Evolutionary conservation across 768 basidiomycete species (phyloP), one percentile per base, ranked within the genome.

Genomic region (Cystobasidium onofrii): DNA sequence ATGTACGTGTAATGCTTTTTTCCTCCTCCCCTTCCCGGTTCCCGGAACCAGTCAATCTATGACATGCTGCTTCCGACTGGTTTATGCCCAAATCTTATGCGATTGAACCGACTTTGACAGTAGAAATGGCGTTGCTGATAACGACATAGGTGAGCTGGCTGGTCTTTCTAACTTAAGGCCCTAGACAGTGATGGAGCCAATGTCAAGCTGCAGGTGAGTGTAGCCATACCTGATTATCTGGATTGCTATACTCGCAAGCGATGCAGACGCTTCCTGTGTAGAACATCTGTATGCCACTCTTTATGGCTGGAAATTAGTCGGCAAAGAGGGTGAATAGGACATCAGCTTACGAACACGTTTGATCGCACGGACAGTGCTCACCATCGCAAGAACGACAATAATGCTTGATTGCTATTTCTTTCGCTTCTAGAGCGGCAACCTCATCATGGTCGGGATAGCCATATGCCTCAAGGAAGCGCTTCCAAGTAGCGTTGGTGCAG

Each of bases 221-320:
- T 54, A 41, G 44, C 69, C 33, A 46, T 71, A 71, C 69, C 69
- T 71, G 69, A 39, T 71, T 60, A 15, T 71, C 55, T 39, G 69
- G 65, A 20, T 41, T 41, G 29, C 23, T 60, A 36, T 71, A 71
- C 34, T 57, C 55, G 69, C 69, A 71, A 55, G 54, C 55, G 18
- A 71, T 71, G 55, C 69, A 71, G 29, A 46, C 33, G 25, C 31
- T 71, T 3, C 69, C 69, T 9, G 69, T 71, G 36, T 46, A 41
- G 66, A 46, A 54, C 44, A 69, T 69, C 66, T 52, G 41, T 15
- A 64, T 36, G 27, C 39, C 46, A 31, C 44, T 54, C 23, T 34
- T 41, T 2, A 69, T 54, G 44, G 66, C 39, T 69, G n/a, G 3
- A 34, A 18, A 7, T 12, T 23, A 9, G 65, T 15, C 23, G 15